phyloP scores from a whole-genome alignment of 108 stramenopile species.

The Seminavis robusta region DNA sequence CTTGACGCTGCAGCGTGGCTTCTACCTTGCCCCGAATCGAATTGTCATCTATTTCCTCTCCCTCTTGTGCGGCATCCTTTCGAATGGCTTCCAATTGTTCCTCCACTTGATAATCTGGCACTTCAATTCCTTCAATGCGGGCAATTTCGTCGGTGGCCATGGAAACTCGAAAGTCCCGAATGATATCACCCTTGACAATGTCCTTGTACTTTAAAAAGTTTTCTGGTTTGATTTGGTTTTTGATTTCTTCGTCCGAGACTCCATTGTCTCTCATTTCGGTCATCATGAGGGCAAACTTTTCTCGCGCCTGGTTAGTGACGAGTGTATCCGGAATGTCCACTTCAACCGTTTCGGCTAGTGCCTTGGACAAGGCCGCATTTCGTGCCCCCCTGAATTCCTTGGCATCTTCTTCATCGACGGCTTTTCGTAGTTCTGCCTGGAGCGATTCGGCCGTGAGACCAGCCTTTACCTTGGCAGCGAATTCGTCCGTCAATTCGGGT shows the following conservation, averaged over 20 bases:
- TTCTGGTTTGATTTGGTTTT: slow-evolving; percentile 86
- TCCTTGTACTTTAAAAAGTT: slow-evolving; percentile 95
- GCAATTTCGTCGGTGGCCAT: slow-evolving; percentile 88
- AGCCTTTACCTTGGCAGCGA: slow-evolving; percentile 76
- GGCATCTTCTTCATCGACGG: slow-evolving; percentile 84
- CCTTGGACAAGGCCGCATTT: slow-evolving; percentile 75
- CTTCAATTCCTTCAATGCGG: slow-evolving; percentile 69
- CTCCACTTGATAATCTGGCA: slow-evolving; percentile 79
- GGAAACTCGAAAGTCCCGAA: slow-evolving; percentile 77
- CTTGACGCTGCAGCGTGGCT: slow-evolving; percentile 68
- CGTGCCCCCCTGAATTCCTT: slow-evolving; percentile 78
- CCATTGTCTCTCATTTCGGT: slow-evolving; percentile 88
- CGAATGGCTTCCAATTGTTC: slow-evolving; percentile 75
- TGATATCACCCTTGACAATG: slow-evolving; percentile 69
- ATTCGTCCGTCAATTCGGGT: slow-evolving; percentile 89
- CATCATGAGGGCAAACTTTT: slow-evolving; percentile 96
- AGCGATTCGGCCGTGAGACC: slow-evolving; percentile 79
- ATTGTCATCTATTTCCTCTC: slow-evolving; percentile 69
- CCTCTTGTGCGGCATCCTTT: slow-evolving; percentile 61
- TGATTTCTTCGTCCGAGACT: slow-evolving; percentile 86
- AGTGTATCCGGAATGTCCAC: slow-evolving; percentile 90
- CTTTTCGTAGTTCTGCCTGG: slow-evolving; percentile 78
- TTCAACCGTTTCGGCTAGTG: slow-evolving; percentile 67
- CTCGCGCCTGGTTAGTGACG: slow-evolving; percentile 87
- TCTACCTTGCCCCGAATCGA: slow-evolving; percentile 70